These are phyloP conservation scores for Pythium aristosporum DNA, from an alignment of 352 stramenopile species.

Conservation along the genomic window DNA sequence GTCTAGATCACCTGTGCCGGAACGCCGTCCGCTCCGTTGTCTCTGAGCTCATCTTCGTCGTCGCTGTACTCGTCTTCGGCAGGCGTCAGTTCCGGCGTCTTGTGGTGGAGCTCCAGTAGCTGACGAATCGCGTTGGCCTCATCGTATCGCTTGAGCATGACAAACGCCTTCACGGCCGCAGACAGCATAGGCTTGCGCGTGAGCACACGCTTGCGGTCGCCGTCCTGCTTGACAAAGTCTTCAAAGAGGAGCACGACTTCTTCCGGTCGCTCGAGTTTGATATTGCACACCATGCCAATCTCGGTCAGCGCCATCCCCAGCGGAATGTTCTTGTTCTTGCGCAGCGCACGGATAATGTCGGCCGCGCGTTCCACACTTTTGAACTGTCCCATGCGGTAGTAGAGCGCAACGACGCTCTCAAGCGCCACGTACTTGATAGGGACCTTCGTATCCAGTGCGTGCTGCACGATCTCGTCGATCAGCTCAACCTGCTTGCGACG, in stretches of 20 bases:
- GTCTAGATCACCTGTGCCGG: constrained; percentile 7
- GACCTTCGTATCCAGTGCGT: constrained; percentile 61
- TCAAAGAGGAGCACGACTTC: constrained; percentile 74
- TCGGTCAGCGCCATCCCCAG: constrained; percentile 71
- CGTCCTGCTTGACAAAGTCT: constrained; percentile 63
- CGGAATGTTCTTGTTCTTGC: constrained; percentile 73
- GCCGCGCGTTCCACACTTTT: constrained; percentile 59
- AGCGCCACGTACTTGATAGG: constrained; percentile 77
- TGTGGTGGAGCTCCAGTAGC: constrained; percentile 43
- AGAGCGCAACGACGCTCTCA: constrained; percentile 67
- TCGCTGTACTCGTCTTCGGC: constrained; percentile 19
- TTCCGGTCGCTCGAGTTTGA: constrained; percentile 50
- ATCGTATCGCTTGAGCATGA: constrained; percentile 45
- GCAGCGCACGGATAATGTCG: constrained; percentile 61
- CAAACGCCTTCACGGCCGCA: constrained; percentile 54
- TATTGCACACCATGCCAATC: constrained; percentile 71
- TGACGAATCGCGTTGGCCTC: constrained; percentile 62
- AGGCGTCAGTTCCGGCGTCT: constrained; percentile 14
- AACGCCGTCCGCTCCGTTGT: constrained; percentile 21
- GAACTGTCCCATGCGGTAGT: constrained; percentile 64
- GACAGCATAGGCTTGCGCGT: constrained; percentile 61
- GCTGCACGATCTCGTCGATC: constrained; percentile 59
- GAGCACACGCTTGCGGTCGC: constrained; percentile 58
- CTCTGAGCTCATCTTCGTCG: constrained; percentile 23
- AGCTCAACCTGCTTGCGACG: constrained; percentile 45